Evolutionary conservation across 2,329 filamentous ascomycete species (phyloP).

Genomic region (Colletotrichum sp.): DNA sequence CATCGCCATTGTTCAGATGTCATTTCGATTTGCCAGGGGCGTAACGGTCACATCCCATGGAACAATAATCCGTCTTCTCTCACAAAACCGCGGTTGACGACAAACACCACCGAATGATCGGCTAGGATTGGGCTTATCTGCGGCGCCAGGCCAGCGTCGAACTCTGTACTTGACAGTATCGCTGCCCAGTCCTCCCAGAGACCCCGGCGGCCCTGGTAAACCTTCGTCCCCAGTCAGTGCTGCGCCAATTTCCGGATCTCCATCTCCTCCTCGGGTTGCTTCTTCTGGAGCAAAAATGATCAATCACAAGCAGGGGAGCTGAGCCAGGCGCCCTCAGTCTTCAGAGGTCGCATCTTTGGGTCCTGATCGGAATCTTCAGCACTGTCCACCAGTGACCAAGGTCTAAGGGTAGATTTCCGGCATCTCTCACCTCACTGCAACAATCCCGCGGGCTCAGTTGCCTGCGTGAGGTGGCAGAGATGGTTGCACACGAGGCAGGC

Average conservation of each 20-base stretch:
- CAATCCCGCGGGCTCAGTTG: neutral
- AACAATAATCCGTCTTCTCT: neutral
- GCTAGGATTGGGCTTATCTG: neutral
- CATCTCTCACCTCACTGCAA: neutral
- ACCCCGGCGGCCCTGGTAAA: slow-evolving; percentile 7
- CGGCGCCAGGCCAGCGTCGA: neutral
- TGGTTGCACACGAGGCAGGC: neutral
- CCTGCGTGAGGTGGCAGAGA: neutral
- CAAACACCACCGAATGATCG: neutral
- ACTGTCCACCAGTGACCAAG: neutral
- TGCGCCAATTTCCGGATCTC: slow-evolving; percentile 12
- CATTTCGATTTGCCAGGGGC: neutral
- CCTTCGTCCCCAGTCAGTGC: slow-evolving; percentile 8
- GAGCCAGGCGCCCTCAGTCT: neutral
- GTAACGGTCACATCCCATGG: neutral
- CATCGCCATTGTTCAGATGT: neutral
- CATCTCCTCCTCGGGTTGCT: neutral
- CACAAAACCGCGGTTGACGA: neutral
- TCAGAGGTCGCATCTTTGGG: neutral
- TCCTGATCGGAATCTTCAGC: neutral
- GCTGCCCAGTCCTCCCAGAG: neutral
- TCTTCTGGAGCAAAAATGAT: neutral
- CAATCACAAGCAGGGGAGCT: neutral
- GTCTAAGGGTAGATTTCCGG: neutral
- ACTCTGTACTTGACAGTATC: neutral